Base-by-base conservation (phyloP, 148 eudicot genomes). In the Camellia japonica region DNA sequence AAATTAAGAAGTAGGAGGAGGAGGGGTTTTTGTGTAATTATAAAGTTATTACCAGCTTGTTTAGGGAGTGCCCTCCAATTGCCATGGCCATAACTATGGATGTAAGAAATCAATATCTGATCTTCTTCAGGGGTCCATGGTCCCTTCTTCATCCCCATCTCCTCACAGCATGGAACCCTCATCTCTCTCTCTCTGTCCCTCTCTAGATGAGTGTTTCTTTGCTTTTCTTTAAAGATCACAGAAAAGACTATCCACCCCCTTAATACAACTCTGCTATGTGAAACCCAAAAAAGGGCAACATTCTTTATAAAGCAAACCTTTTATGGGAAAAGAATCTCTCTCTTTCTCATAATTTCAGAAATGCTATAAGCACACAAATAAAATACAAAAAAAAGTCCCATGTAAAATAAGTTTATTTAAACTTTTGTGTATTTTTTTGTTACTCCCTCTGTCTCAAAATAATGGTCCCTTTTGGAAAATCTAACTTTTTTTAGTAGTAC, bases 91-190 rank as follows among this genome's bases (percentile, higher is more conserved):
- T 63, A 15, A 14, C 6, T 63, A 2, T 54, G 8, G 58, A 77
- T 49, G 61, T 20, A 64, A 5, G 79, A 77, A 64, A 77, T 30
- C 79, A 77, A 51, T 12, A 77, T 64, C 19, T 51, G 71, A 77
- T 77, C 79, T 65, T 77, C 79, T n/a, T 63, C 79, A 23, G 79
- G 60, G 15, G 79, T 64, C 79, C 79, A 77, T 47, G 79, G 79
- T 2, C 79, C 79, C 47, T 77, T 77, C 79, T 77, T 77, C 71
- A 64, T 58, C 4, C 79, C 79, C 79, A 77, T 77, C 60, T 77
- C 38, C 79, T 77, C 79, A 51, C 79, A 77, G 56, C 79, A 77
- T 47, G 79, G 79, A 77, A n/a, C 6, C 79, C 79, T 77, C 79
- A 76, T 49, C 61, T 64, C 79, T 76, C 79, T 64, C 79, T 76